Percentiles rank a stretch among this genome's conserved stretches.
Evolutionary conservation across 2,329 filamentous ascomycete species (phyloP).

Genomic region (Calonectria henricotiae): DNA sequence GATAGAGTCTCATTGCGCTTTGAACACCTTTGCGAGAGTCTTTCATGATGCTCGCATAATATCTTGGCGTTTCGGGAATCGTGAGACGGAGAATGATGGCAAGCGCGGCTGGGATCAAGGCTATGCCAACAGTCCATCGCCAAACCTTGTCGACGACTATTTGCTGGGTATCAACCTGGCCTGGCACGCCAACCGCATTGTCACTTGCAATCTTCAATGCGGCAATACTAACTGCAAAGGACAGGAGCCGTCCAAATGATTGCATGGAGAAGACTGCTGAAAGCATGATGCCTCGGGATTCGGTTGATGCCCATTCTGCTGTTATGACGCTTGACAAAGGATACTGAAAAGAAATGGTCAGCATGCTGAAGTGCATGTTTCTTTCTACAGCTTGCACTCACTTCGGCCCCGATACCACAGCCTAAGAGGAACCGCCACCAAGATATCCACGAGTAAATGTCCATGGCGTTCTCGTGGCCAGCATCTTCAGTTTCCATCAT

Average conservation of each 20-base stretch:
- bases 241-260: conserved; percentile 5
- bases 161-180: neutral
- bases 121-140: conserved; percentile 16
- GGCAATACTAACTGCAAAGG: conserved; percentile 4
- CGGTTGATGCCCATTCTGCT: conserved; percentile 30
- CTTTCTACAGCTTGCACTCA: neutral
- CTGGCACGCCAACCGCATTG: neutral
- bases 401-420: conserved; percentile 40
- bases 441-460: conserved; percentile 40
- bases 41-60: conserved; percentile 8
- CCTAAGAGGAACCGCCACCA: conserved; percentile 39
- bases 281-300: conserved; percentile 27
- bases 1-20: conserved; percentile 17
- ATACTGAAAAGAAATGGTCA: conserved; percentile 7
- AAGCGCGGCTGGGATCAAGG: conserved; percentile 12
- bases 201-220: neutral
- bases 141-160: conserved; percentile 13
- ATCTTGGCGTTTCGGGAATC: conserved; percentile 11
- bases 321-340: conserved; percentile 17
- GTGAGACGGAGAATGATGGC: conserved; percentile 11
- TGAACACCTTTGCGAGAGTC: conserved; percentile 14
- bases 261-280: conserved; percentile 27
- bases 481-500: conserved; percentile 6
- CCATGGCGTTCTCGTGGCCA: conserved; percentile 17
- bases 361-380: neutral